These are phyloP conservation scores for Russula sp. DNA, from an alignment of 768 basidiomycete species.

Conservation along the genomic window DNA sequence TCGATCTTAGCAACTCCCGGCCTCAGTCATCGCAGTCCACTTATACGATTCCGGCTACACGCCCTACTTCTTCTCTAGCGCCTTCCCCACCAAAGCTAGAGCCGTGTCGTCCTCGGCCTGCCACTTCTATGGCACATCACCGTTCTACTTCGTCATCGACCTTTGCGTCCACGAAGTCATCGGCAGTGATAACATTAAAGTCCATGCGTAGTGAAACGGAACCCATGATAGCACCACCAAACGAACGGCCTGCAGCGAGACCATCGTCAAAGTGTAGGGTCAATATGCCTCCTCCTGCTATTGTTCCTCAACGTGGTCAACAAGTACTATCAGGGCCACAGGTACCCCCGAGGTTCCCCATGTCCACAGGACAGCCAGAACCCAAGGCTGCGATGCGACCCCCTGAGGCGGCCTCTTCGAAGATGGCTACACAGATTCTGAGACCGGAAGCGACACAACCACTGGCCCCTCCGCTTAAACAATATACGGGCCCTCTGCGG, in stretches of 20 bases:
- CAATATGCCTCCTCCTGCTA: slow-evolving; percentile 15
- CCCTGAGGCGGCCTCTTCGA: background rate
- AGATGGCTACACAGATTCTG: slow-evolving; percentile 5
- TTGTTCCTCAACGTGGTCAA: slow-evolving; percentile 7
- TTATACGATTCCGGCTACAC: slow-evolving; percentile 3
- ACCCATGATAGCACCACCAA: background rate
- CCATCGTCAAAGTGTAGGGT: slow-evolving; percentile 1
- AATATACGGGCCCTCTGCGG: slow-evolving; percentile 2
- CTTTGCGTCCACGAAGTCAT: background rate
- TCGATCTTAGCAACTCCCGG: slow-evolving; percentile 12
- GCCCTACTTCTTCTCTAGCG: slow-evolving; percentile 14
- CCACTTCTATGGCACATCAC: slow-evolving; percentile 11
- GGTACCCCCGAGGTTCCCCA: background rate
- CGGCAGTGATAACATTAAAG: background rate
- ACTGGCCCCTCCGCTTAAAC: background rate
- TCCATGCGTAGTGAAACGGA: slow-evolving; percentile 10
- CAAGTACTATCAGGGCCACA: background rate
- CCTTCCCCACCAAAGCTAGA: slow-evolving; percentile 4
- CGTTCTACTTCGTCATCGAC: slow-evolving; percentile 12
- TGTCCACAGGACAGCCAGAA: background rate
- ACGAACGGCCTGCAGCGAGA: background rate
- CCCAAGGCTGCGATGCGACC: background rate
- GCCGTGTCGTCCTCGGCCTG: slow-evolving; percentile 14
- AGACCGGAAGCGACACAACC: slow-evolving; percentile 9
- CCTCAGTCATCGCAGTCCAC: slow-evolving; percentile 17